Evolutionary conservation across 2,329 filamentous ascomycete species (phyloP), one percentile per base, ranked within the genome.

Genomic region (Exserohilum rostratum): DNA sequence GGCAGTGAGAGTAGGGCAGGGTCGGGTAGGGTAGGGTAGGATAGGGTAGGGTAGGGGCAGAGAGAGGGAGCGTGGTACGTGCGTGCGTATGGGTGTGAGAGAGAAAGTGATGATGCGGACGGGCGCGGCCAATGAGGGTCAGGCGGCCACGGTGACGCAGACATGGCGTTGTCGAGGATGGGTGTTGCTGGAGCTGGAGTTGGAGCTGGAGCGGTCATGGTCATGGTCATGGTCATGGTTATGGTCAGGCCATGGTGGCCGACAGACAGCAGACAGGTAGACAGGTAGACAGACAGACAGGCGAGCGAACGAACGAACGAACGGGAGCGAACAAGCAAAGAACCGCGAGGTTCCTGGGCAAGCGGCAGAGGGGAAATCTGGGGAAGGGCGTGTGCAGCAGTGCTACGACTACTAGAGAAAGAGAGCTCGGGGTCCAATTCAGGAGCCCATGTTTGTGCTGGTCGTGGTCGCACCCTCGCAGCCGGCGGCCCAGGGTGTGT

Each of bases 291-390:
- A 25, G 22, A 25, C 22, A 25, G 22, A 25, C 22, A 25, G 22
- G 7, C 22, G 7, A 25, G 7, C 7, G 22, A n/a, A n/a, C n/a
- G n/a, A n/a, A n/a, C n/a, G n/a, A n/a, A n/a, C 42, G 30, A 46
- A 58, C 65, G 64, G 66, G 64, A 68, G 38, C 61, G 61, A 68
- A 69, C 50, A 66, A 68, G 62, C 62, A 68, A 66, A 59, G 18
- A 5, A 18, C 6, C n/a, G 25, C 45, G 15, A 39, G 33, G 39
- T 43, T 39, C 37, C 35, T 44, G 47, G 33, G 27, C 10, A 33
- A 20, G 31, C 33, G 22, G 33, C 31, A n/a, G 50, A 60, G 57
- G 38, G 60, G 52, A 62, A 64, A 68, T 69, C 68, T 70, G 68
- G 68, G 68, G 68, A 68, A 61, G 48, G 63, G 62, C 56, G 59